A percentile compares a stretch with the other conserved stretches of the same genome.
Evolutionary conservation across 805 yeast genomes (phyloP).

Genomic region (Candida railenensis): DNA sequence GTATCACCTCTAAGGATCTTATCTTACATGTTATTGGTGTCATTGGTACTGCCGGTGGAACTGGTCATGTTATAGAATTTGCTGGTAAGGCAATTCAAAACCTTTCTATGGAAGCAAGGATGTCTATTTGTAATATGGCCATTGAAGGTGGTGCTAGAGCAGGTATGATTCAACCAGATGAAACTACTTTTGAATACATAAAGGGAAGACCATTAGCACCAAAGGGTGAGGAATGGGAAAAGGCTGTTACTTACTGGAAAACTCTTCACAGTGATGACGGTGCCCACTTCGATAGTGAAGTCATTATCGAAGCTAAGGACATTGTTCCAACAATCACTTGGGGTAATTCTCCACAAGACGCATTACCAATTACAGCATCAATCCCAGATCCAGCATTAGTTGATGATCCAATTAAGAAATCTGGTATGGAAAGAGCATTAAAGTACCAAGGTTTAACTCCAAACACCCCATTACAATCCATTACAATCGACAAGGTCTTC

Average conservation of each 20-base stretch:
- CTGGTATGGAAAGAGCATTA: slow-evolving; percentile 89
- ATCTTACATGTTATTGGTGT: slow-evolving; percentile 92
- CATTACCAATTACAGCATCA: slow-evolving; percentile 84
- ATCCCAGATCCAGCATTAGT: slow-evolving; percentile 88
- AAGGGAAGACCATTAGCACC: slow-evolving; percentile 96
- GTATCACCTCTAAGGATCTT: slow-evolving; percentile 94
- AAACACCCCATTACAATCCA: slow-evolving; percentile 73
- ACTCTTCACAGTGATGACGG: slow-evolving; percentile 85
- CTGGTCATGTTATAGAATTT: slow-evolving; percentile 95
- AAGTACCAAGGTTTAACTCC: slow-evolving; percentile 89
- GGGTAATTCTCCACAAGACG: slow-evolving; percentile 99
- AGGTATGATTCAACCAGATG: slow-evolving; percentile 97
- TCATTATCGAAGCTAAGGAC: slow-evolving; percentile 77
- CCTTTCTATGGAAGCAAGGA: slow-evolving; percentile 94
- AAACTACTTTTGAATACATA: slow-evolving; percentile 80
- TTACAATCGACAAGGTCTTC: slow-evolving; percentile 87
- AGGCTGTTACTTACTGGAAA: slow-evolving; percentile 89
- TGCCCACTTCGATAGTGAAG: slow-evolving; percentile 84
- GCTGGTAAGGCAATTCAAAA: slow-evolving; percentile 92
- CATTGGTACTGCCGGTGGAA: slow-evolving; percentile 99
- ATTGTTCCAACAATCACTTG: slow-evolving; percentile 96
- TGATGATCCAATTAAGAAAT: slow-evolving; percentile 68
- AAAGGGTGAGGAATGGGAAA: slow-evolving; percentile 90
- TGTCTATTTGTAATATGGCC: slow-evolving; percentile 99
- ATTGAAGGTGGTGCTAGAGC: slow-evolving; percentile 98